A percentile compares a stretch with the other conserved stretches of the same genome.
These are phyloP conservation scores for Suillus weaverae DNA, from an alignment of 768 basidiomycete genomes.

Conservation along the genomic window DNA sequence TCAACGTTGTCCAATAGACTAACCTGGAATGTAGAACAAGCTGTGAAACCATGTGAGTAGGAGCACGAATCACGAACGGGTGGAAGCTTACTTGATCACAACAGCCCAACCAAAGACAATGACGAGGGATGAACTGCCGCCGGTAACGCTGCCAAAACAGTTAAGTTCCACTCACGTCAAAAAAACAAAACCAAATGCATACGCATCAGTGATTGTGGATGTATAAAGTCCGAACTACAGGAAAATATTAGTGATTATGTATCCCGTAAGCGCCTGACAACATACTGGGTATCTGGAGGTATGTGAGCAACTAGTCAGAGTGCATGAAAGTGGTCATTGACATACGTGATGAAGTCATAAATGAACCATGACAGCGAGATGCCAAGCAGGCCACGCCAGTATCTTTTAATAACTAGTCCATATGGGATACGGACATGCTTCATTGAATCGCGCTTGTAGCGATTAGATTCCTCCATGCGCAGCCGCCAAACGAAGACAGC, in stretches of 20 bases:
- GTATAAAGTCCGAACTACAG: conserved; percentile 78
- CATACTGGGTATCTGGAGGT: conserved; percentile 61
- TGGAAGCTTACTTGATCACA: conserved; percentile 67
- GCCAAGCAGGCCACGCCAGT: conserved; percentile 73
- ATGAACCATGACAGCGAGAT: conserved; percentile 84
- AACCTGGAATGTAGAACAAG: conserved; percentile 67
- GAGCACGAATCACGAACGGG: conserved; percentile 34
- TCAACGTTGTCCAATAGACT: background rate
- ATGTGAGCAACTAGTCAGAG: background rate
- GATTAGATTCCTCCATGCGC: conserved; percentile 76
- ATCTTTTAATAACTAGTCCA: conserved; percentile 71
- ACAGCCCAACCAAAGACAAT: conserved; percentile 83
- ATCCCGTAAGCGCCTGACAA: conserved; percentile 8
- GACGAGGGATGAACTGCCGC: conserved; percentile 47
- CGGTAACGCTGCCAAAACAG: conserved; percentile 51
- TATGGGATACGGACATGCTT: conserved; percentile 74
- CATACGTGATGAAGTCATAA: conserved; percentile 77
- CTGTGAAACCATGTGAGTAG: conserved; percentile 32
- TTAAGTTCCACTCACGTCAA: background rate
- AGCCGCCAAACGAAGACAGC: conserved; percentile 87
- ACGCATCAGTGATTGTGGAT: conserved; percentile 71
- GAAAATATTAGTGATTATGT: conserved; percentile 3
- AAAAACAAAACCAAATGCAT: conserved; percentile 15
- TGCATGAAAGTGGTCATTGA: conserved; percentile 12
- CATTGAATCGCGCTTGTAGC: conserved; percentile 80